Evolutionary conservation across 2,329 filamentous ascomycete species (phyloP).

Genomic region (Colletotrichum sp.): DNA sequence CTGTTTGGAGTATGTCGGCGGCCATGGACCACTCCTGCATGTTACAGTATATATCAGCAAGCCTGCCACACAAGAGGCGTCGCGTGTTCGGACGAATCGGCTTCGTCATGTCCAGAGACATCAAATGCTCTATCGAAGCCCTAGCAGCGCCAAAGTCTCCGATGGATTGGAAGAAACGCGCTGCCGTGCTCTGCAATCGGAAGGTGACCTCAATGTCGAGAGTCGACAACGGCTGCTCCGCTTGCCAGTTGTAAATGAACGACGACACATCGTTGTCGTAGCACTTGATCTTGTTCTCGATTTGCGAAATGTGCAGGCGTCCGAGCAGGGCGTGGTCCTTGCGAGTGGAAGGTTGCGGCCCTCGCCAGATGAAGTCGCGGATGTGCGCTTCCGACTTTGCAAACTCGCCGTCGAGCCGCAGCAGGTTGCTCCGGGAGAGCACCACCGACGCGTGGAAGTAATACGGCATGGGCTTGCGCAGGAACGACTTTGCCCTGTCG

Average conservation of each 20-base stretch:
- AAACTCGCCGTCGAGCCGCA: constrained; percentile 28
- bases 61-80: constrained; percentile 26
- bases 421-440: constrained; percentile 34
- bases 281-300: constrained; percentile 37
- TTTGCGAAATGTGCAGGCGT: constrained; percentile 35
- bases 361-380: constrained; percentile 25
- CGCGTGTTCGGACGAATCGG: constrained; percentile 29
- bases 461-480: constrained; percentile 32
- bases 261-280: constrained; percentile 32
- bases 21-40: constrained; percentile 27
- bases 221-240: constrained; percentile 28
- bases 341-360: constrained; percentile 19
- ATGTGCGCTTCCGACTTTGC: constrained; percentile 28
- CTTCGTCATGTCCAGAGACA: constrained; percentile 26
- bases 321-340: constrained; percentile 32
- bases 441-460: constrained; percentile 33
- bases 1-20: constrained; percentile 22
- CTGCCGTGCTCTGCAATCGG: constrained; percentile 33
- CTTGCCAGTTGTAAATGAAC: constrained; percentile 34
- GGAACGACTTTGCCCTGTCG: constrained; percentile 24
- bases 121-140: constrained; percentile 33
- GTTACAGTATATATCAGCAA: constrained; percentile 33
- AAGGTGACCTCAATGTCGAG: constrained; percentile 37
- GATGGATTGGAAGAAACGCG: constrained; percentile 35
- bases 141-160: constrained; percentile 32